A percentile compares a stretch with the other conserved stretches of the same genome.
These are phyloP conservation scores for Neophaeococcomyces aloes DNA, from an alignment of 2,329 filamentous ascomycete species.

Conservation along the genomic window DNA sequence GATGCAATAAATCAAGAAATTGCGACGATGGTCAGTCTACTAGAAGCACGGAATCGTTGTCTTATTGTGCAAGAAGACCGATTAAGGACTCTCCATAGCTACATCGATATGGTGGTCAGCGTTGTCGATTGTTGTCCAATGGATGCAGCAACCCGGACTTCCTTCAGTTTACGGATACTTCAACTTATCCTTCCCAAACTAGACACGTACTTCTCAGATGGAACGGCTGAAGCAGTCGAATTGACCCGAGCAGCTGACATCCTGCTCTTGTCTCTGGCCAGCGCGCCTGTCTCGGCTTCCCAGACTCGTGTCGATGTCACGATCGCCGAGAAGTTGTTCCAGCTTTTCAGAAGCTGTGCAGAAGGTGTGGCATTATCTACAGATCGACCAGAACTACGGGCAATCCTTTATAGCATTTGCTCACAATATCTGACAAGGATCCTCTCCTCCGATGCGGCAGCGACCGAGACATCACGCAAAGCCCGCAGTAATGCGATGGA, in stretches of 20 bases:
- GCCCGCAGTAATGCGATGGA: conserved; percentile 47
- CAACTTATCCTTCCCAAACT: conserved; percentile 82
- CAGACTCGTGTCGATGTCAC: conserved; percentile 51
- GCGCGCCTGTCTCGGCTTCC: conserved; percentile 25
- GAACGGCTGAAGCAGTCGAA: conserved; percentile 60
- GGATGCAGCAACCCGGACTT: conserved; percentile 57
- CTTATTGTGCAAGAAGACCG: conserved; percentile 35
- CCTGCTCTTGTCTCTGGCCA: conserved; percentile 34
- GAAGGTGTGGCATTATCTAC: conserved; percentile 63
- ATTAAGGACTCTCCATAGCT: conserved; percentile 63
- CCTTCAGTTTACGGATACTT: conserved; percentile 74
- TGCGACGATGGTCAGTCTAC: conserved; percentile 28
- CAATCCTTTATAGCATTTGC: conserved; percentile 84
- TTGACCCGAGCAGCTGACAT: conserved; percentile 67
- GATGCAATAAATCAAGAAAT: conserved; percentile 32
- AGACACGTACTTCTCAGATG: conserved; percentile 62
- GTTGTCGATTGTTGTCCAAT: conserved; percentile 76
- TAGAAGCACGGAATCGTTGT: conserved; percentile 33
- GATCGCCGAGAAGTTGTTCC: conserved; percentile 78
- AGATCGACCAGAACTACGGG: conserved; percentile 60
- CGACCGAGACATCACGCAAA: conserved; percentile 37
- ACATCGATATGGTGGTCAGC: conserved; percentile 74
- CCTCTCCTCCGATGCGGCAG: conserved; percentile 32
- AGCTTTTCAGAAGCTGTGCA: conserved; percentile 80
- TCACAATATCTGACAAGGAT: conserved; percentile 73